Conservation (phyloP, 2,329 filamentous ascomycete species). For the Boeremia lycopersici region DNA sequence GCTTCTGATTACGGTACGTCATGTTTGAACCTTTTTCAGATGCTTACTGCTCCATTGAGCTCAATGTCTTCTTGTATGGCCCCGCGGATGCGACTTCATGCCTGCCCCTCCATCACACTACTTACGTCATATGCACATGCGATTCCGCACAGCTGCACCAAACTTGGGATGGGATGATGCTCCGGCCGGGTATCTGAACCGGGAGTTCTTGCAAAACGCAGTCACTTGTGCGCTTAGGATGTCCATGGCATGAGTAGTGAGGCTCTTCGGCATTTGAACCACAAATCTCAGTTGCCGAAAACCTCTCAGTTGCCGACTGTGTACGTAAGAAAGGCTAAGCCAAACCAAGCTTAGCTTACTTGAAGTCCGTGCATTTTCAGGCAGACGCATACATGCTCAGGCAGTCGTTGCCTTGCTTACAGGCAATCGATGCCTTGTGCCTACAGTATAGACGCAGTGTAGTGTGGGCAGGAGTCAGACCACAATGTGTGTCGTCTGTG, state of each 20-base stretch:
- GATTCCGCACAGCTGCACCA: background rate
- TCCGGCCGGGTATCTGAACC: background rate
- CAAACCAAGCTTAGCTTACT: background rate
- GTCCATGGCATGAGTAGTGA: background rate
- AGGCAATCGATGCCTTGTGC: constrained; percentile 7
- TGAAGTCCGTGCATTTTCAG: background rate
- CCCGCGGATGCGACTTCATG: background rate
- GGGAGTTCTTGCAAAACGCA: background rate
- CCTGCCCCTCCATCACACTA: background rate
- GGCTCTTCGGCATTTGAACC: constrained; percentile 8
- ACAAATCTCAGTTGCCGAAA: background rate
- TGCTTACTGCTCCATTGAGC: background rate
- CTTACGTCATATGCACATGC: background rate
- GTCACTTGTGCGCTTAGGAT: background rate
- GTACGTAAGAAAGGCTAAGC: constrained; percentile 5
- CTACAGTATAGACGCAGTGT: background rate
- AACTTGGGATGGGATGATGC: no score
- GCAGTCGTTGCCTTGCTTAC: background rate
- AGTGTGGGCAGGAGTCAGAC: constrained; percentile 7
- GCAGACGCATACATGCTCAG: background rate
- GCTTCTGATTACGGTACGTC: background rate
- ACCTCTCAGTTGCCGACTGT: constrained; percentile 6
- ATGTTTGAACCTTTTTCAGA: background rate
- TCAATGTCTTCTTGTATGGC: background rate
- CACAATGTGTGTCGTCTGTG: background rate